phyloP scores from a whole-genome alignment of 164 flowering plant genomes.

The Aristolochia contorta region DNA sequence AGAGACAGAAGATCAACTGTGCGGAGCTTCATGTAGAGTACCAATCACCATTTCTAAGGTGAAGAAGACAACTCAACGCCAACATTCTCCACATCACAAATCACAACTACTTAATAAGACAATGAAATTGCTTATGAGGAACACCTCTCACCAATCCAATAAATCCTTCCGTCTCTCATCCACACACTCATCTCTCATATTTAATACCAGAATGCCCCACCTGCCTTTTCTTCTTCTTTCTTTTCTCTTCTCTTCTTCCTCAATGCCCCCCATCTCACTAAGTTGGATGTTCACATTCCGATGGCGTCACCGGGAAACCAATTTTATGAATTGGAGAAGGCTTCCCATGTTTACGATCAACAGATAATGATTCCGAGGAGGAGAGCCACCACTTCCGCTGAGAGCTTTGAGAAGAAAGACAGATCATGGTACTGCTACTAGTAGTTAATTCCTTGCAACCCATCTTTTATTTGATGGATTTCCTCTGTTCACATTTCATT shows the following conservation, averaged over 20 bases:
- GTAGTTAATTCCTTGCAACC: background rate
- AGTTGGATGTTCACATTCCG: slow-evolving; percentile 1
- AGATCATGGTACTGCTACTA: slow-evolving; percentile 46
- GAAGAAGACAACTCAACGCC: too few relatives aligned
- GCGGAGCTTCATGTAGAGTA: too few relatives aligned
- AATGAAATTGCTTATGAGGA: slow-evolving; percentile 1
- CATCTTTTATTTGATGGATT: background rate
- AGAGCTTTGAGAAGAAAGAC: slow-evolving; percentile 42
- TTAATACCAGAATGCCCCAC: slow-evolving; percentile 22
- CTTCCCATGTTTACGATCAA: slow-evolving; percentile 17
- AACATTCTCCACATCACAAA: too few relatives aligned
- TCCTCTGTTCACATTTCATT: background rate
- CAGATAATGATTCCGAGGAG: slow-evolving; percentile 29
- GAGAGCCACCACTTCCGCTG: slow-evolving; percentile 14
- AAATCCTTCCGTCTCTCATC: slow-evolving; percentile 12
- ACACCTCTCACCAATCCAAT: slow-evolving; percentile 1
- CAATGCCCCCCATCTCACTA: background rate
- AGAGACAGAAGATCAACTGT: too few relatives aligned
- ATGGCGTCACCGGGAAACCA: slow-evolving; percentile 9
- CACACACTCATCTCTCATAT: slow-evolving; percentile 54
- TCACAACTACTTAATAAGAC: background rate
- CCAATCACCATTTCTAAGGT: too few relatives aligned
- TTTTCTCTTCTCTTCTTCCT: background rate
- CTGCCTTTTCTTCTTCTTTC: background rate
- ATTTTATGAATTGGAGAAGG: slow-evolving; percentile 11